Conservation (phyloP, 1,139 yeast genomes). For the Geotrichum aggregatum region DNA sequence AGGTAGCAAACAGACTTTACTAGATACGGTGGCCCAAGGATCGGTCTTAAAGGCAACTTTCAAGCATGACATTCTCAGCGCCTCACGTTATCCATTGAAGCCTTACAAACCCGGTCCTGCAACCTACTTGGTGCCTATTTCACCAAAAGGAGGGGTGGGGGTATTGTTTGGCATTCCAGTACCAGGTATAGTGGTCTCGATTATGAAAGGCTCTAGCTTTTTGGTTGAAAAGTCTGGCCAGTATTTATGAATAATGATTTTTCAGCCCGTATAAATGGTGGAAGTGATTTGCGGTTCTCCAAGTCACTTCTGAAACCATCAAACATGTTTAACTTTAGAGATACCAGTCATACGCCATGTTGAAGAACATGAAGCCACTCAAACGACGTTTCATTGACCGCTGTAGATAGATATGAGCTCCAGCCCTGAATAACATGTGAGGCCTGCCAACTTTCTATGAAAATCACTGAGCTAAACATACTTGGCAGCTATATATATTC, state of each 20-base stretch:
- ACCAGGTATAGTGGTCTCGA: slow-evolving; percentile 16
- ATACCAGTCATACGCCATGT: too few species aligned
- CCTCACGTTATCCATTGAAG: slow-evolving; percentile 1
- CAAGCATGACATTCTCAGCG: slow-evolving; percentile 10
- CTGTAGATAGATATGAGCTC: too few species aligned
- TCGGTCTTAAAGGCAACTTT: slow-evolving; percentile 12
- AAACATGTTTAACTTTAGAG: too few species aligned
- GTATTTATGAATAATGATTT: slow-evolving; percentile 11
- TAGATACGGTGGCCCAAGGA: slow-evolving; percentile 12
- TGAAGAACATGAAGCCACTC: too few species aligned
- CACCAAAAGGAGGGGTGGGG: slow-evolving; percentile 21
- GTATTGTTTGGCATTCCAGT: slow-evolving; percentile 14
- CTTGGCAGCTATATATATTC: too few species aligned
- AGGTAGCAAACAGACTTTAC: slow-evolving; percentile 13
- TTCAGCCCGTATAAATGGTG: too few species aligned
- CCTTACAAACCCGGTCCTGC: slow-evolving; percentile 8
- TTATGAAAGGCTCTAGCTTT: slow-evolving; percentile 14
- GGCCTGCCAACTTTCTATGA: too few species aligned
- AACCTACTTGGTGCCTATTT: slow-evolving; percentile 17
- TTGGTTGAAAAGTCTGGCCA: slow-evolving; percentile 10
- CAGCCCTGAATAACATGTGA: too few species aligned
- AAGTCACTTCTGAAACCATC: too few species aligned
- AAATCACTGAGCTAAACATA: too few species aligned
- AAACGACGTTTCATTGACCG: too few species aligned
- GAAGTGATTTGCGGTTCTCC: too few species aligned